Evolutionary conservation across 2,329 filamentous ascomycete species (phyloP), one percentile per base, ranked within the genome.

Genomic region (Botrytis galanthina): DNA sequence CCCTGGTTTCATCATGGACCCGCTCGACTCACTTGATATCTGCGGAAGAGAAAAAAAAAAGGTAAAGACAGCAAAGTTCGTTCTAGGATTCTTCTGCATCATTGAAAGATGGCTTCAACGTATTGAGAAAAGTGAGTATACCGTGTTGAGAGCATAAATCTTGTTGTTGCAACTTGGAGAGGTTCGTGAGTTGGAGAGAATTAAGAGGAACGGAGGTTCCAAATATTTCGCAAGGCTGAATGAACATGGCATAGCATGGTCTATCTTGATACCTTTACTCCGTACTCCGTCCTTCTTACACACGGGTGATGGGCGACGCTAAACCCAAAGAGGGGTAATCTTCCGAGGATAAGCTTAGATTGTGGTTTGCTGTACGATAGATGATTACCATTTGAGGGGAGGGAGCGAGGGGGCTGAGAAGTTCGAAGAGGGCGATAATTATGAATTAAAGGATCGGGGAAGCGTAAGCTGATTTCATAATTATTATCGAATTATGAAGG

Each of bases 1-100:
- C 46, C 39, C 71, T 72, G 71, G 71, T 72, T 72, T 72, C 71
- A 72, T 69, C 62, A 8, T 69, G 32, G 71, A 35, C 51, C 71
- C 71, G 71, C 71, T 44, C 51, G 39, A n/a, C 59, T 35, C 35
- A 39, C 35, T 39, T n/a, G 12, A 42, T 62, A 18, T 62, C 37
- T 26, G 59, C 26, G 26, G 59, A 48, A 39, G 42, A 51, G 39
- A 16, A 14, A 32, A 48, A 66, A 35, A 66, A 66, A 66, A n/a
- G 35, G 46, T 42, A 71, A 42, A 26, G 22, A 32, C 20, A 44
- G 44, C 35, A 32, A 48, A n/a, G 29, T n/a, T 48, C 29, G 20
- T 48, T 66, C 12, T 35, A 48, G 62, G 42, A 12, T 64, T 46
- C n/a, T 64, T 32, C n/a, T 29, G 14, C 54, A 32, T 26, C 26